Conservation (phyloP, 805 yeast genomes). For the Metschnikowia henanensis region DNA sequence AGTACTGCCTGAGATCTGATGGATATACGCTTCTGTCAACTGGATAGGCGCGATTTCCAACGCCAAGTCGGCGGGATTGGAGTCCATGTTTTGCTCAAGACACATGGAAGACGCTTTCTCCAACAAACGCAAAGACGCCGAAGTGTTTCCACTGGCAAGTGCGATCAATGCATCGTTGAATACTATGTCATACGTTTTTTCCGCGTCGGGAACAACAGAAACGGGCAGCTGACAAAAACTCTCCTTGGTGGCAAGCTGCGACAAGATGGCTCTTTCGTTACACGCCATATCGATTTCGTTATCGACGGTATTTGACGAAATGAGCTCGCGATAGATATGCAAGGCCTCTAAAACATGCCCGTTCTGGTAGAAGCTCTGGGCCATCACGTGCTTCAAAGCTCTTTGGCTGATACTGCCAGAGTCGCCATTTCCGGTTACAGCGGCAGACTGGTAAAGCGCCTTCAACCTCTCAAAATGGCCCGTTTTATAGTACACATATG, state of each 20-base stretch:
- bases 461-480: slow-evolving; percentile 40
- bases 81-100: slow-evolving; percentile 33
- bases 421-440: neutral
- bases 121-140: slow-evolving; percentile 43
- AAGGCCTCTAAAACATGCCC: slow-evolving; percentile 47
- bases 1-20: slow-evolving; percentile 25
- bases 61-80: slow-evolving; percentile 42
- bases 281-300: slow-evolving; percentile 54
- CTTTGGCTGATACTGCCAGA: slow-evolving; percentile 23
- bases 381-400: slow-evolving; percentile 49
- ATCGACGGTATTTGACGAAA: slow-evolving; percentile 35
- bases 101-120: slow-evolving; percentile 47
- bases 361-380: slow-evolving; percentile 52
- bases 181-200: slow-evolving; percentile 51
- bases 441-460: slow-evolving; percentile 14
- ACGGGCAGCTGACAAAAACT: slow-evolving; percentile 2
- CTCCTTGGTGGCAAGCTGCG: slow-evolving; percentile 39
- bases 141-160: slow-evolving; percentile 41
- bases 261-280: slow-evolving; percentile 67
- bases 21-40: slow-evolving; percentile 58
- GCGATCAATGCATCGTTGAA: slow-evolving; percentile 60
- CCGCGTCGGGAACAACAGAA: slow-evolving; percentile 14
- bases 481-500: slow-evolving; percentile 59
- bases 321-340: slow-evolving; percentile 44
- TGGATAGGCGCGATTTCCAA: slow-evolving; percentile 60